These are phyloP conservation scores for Kwoniella heveanensis DNA, from an alignment of 768 basidiomycete genomes.

Conservation along the genomic window DNA sequence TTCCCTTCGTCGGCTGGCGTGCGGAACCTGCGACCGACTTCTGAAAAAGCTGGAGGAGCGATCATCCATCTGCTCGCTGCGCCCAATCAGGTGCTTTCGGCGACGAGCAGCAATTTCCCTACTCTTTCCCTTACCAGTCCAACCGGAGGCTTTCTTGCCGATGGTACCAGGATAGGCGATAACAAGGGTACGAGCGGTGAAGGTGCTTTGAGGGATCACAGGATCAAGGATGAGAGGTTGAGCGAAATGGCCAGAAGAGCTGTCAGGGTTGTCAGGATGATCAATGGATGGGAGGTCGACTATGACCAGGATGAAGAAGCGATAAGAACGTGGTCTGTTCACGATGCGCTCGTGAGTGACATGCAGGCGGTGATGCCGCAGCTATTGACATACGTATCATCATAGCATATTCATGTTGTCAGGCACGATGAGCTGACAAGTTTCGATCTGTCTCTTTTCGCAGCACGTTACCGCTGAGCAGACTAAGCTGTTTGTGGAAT, in stretches of 20 bases:
- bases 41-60: slow-evolving; percentile 25
- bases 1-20: slow-evolving; percentile 41
- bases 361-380: background rate
- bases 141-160: background rate
- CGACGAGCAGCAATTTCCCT: slow-evolving; percentile 17
- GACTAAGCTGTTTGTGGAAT: slow-evolving; percentile 38
- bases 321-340: slow-evolving; percentile 33
- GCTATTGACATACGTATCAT: too few relatives aligned
- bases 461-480: slow-evolving; percentile 41
- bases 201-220: slow-evolving; percentile 17
- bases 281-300: slow-evolving; percentile 38
- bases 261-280: slow-evolving; percentile 21
- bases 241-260: slow-evolving; percentile 19
- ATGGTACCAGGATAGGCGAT: background rate
- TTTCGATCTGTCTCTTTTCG: too few relatives aligned
- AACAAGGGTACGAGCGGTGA: background rate
- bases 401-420: too few relatives aligned
- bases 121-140: slow-evolving; percentile 14
- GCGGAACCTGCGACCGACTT: slow-evolving; percentile 13
- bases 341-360: slow-evolving; percentile 46
- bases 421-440: too few relatives aligned
- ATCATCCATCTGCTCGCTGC: slow-evolving; percentile 43
- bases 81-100: slow-evolving; percentile 23
- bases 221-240: slow-evolving; percentile 18
- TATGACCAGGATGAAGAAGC: slow-evolving; percentile 31